Conservation (phyloP, 768 basidiomycete species). For the Dioszegia aurantiaca region DNA sequence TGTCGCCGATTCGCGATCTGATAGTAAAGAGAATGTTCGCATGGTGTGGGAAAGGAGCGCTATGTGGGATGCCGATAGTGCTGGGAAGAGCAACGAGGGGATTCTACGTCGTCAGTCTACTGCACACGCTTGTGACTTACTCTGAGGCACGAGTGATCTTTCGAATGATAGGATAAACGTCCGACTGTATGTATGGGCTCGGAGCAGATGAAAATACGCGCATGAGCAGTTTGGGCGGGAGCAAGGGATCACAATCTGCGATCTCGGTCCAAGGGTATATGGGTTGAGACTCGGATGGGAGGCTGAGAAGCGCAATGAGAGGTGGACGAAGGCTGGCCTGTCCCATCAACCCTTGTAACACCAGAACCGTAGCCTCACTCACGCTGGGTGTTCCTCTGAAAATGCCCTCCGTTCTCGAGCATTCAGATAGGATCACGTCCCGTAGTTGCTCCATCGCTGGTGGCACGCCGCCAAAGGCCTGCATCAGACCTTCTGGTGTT, state of each 20-base stretch:
- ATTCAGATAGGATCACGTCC: slow-evolving; percentile 29
- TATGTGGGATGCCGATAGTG: slow-evolving; percentile 1
- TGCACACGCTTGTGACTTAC: slow-evolving; percentile 6
- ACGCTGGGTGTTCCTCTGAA: slow-evolving; percentile 36
- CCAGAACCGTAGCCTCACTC: slow-evolving; percentile 10
- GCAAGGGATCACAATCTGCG: slow-evolving; percentile 29
- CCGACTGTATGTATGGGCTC: slow-evolving; percentile 20
- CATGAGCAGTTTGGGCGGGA: slow-evolving; percentile 34
- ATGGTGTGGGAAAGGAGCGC: slow-evolving; percentile 20
- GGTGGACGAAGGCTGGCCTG: slow-evolving; percentile 26
- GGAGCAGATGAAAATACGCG: slow-evolving; percentile 19
- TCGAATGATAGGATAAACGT: slow-evolving; percentile 26
- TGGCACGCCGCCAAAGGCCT: slow-evolving; percentile 16
- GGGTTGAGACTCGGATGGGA: slow-evolving; percentile 29
- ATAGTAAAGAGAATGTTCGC: slow-evolving; percentile 20
- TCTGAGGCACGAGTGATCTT: slow-evolving; percentile 6
- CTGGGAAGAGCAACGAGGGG: slow-evolving; percentile 16
- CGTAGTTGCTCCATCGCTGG: slow-evolving; percentile 21
- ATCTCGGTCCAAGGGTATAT: slow-evolving; percentile 35
- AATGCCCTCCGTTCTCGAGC: slow-evolving; percentile 29
- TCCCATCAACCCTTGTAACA: too few relatives aligned
- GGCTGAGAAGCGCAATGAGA: slow-evolving; percentile 22
- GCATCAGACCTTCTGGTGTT: slow-evolving; percentile 17
- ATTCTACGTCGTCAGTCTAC: slow-evolving; percentile 18
- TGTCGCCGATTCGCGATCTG: slow-evolving; percentile 19